Evolutionary conservation across 2,329 filamentous ascomycete genomes (phyloP).

Genomic region (Colletotrichum viniferum): DNA sequence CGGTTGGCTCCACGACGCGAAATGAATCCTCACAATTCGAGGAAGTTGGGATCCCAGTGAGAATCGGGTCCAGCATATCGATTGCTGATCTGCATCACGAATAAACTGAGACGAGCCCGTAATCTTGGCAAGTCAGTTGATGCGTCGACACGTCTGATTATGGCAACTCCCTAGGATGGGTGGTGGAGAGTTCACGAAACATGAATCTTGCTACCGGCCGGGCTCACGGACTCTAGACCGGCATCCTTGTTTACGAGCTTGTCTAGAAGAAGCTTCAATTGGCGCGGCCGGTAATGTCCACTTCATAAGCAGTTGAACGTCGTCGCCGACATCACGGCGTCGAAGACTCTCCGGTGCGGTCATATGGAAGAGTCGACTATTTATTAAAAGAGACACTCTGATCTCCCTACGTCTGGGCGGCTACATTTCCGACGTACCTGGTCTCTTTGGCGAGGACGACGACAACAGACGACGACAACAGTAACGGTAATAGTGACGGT

Average conservation of each 20-base stretch:
- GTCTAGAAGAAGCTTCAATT: too few species aligned
- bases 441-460: too few species aligned
- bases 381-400: too few species aligned
- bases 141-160: accelerated
- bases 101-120: neutral
- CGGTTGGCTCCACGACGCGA: neutral
- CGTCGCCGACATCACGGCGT: too few species aligned
- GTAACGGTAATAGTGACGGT: too few species aligned
- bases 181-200: neutral
- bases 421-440: too few species aligned
- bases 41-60: neutral
- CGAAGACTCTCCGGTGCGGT: too few species aligned
- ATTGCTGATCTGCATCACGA: neutral
- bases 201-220: neutral
- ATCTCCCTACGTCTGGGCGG: too few species aligned
- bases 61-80: accelerated
- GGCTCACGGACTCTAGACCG: accelerated
- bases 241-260: neutral
- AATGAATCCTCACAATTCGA: accelerated
- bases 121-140: neutral
- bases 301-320: too few species aligned
- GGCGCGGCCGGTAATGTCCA: too few species aligned
- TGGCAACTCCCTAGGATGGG: neutral
- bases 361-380: too few species aligned
- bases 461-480: too few species aligned